A percentile compares a stretch with the other conserved stretches of the same genome.
These are phyloP conservation scores for Amanita subjunquillea DNA, from an alignment of 768 basidiomycete genomes.

Conservation along the genomic window DNA sequence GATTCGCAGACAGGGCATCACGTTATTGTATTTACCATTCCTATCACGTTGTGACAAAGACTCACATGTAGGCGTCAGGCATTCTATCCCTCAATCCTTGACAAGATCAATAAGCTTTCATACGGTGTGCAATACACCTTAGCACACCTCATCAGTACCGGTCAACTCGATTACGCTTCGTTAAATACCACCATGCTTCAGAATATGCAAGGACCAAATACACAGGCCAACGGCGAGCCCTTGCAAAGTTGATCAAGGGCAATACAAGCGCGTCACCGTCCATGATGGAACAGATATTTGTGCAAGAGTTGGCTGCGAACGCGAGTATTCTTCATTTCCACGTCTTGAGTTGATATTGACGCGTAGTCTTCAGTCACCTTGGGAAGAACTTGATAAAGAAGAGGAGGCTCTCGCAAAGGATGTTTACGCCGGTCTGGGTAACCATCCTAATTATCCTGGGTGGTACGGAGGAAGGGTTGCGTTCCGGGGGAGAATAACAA, in stretches of 20 bases:
- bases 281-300: slow-evolving; percentile 12
- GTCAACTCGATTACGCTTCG: slow-evolving; percentile 15
- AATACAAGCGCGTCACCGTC: not conserved
- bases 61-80: not conserved
- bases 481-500: slow-evolving; percentile 31
- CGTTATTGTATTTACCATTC: not conserved
- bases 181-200: slow-evolving; percentile 18
- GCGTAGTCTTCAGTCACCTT: slow-evolving; percentile 36
- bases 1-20: not conserved
- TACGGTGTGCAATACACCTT: slow-evolving; percentile 43
- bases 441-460: slow-evolving; percentile 20
- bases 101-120: slow-evolving; percentile 15
- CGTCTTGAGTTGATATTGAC: not conserved
- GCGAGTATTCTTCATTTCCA: slow-evolving; percentile 10
- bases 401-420: slow-evolving; percentile 24
- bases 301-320: slow-evolving; percentile 24
- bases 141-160: slow-evolving; percentile 26
- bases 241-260: slow-evolving; percentile 7
- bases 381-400: slow-evolving; percentile 53
- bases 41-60: not conserved
- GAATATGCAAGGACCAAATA: slow-evolving; percentile 20
- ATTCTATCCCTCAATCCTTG: not conserved
- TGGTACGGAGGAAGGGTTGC: slow-evolving; percentile 59
- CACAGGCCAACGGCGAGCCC: slow-evolving; percentile 16
- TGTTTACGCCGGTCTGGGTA: slow-evolving; percentile 30